Evolutionary conservation across 441 rosid genomes (phyloP), one percentile per base, ranked within the genome.

Genomic region (Syzygium malaccense): DNA sequence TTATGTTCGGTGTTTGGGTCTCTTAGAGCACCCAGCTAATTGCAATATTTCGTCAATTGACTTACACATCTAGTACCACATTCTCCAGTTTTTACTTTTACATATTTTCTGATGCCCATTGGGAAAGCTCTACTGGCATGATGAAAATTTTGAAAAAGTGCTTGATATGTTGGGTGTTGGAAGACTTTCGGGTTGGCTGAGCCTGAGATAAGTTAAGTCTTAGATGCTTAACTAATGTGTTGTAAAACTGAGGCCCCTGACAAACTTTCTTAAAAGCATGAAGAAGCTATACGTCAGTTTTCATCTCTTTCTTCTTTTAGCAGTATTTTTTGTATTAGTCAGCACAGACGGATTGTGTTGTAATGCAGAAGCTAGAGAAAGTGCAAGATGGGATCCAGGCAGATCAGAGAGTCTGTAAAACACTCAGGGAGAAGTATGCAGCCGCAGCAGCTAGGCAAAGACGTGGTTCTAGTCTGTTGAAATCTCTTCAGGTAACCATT

Each of bases 291-390:
- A 33, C 33, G 53, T 84, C 20, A 49, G 58, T 32, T n/a, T 78
- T 53, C 13, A 54, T 55, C 37, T 84, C 58, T 85, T 45, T 41
- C 18, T 79, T 28, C 68, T 18, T 84, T 51, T 37, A n/a, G 30
- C 51, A 79, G 45, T 55, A 19, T 87, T 54, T 33, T 64, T 89
- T 85, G 23, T 87, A 88, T 58, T 55, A 71, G 14, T 80, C 18
- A n/a, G 51, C 89, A 33, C 20, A 85, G 55, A 54, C 87, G 49
- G 83, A 87, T 68, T 30, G 89, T 51, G 88, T 84, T 45, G 78
- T 88, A 78, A 87, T 86, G 87, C 98, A 96, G 99, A 96, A 95
- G 93, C 93, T 96, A 45, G 95, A 92, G 92, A 96, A 94, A 90
- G 92, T 93, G 88, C 93, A 93, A 90, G 68, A 88, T 85, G 94